Conservation (phyloP, 257 asterid species). For the Anisodus tanguticus region DNA sequence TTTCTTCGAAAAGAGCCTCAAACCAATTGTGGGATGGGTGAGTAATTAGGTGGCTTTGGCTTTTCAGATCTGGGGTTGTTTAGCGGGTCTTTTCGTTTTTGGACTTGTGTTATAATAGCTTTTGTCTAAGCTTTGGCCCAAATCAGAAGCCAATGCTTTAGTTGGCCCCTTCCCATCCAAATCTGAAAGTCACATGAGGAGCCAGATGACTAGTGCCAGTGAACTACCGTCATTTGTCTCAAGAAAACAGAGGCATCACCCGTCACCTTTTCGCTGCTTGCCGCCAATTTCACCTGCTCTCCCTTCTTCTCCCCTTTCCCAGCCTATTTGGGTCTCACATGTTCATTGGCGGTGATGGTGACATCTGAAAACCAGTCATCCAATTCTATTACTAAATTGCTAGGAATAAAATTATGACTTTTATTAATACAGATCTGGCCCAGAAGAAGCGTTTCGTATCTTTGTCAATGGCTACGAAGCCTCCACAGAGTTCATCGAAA, state of each 20-base stretch:
- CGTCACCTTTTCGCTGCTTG: background rate
- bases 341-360: background rate
- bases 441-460: background rate
- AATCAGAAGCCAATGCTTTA: background rate
- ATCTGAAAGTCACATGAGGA: background rate
- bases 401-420: background rate
- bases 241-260: background rate
- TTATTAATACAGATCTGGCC: background rate
- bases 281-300: background rate
- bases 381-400: background rate
- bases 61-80: background rate
- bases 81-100: background rate
- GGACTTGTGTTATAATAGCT: background rate
- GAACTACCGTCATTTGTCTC: background rate
- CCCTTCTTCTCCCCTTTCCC: background rate
- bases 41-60: background rate
- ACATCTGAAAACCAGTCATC: background rate
- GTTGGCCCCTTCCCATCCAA: background rate
- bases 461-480: background rate
- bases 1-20: background rate
- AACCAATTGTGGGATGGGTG: background rate
- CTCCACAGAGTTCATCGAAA: background rate
- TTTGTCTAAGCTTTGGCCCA: background rate
- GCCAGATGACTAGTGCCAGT: background rate
- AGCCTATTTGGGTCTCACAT: background rate